Evolutionary conservation across 805 yeast species (phyloP).

Genomic region (Ogataea polymorpha): DNA sequence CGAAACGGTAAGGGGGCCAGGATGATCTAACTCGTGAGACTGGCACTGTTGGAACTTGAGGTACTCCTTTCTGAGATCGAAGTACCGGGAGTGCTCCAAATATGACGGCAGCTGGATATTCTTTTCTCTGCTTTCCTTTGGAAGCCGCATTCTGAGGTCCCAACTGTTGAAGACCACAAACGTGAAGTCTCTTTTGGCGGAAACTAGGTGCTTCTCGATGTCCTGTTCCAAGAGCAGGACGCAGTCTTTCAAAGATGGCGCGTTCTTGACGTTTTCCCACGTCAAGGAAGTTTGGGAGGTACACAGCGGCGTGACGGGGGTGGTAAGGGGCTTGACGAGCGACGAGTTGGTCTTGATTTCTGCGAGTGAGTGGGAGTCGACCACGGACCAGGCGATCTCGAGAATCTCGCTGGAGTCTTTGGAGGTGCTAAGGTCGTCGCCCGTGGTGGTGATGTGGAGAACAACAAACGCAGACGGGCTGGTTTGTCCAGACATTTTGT

Average conservation of each 20-base stretch:
- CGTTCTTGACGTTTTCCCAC: slow-evolving; percentile 59
- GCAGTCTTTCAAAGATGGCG: slow-evolving; percentile 63
- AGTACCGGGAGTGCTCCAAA: slow-evolving; percentile 70
- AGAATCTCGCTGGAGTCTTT: slow-evolving; percentile 68
- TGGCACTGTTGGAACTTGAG: slow-evolving; percentile 62
- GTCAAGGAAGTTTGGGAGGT: slow-evolving; percentile 50
- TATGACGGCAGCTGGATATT: slow-evolving; percentile 68
- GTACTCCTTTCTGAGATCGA: slow-evolving; percentile 74
- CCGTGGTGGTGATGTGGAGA: slow-evolving; percentile 59
- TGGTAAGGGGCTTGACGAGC: slow-evolving; percentile 57
- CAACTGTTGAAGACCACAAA: slow-evolving; percentile 65
- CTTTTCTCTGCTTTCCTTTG: slow-evolving; percentile 79
- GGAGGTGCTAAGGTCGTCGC: slow-evolving; percentile 60
- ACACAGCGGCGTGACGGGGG: slow-evolving; percentile 62
- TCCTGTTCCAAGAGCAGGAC: slow-evolving; percentile 49
- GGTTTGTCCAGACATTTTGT: slow-evolving; percentile 5
- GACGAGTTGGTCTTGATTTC: slow-evolving; percentile 42
- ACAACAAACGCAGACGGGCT: slow-evolving; percentile 44
- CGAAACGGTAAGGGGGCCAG: slow-evolving; percentile 20
- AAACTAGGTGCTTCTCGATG: slow-evolving; percentile 42
- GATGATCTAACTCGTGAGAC: slow-evolving; percentile 45
- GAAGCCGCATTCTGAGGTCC: slow-evolving; percentile 73
- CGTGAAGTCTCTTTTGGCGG: slow-evolving; percentile 49
- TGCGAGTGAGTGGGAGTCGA: slow-evolving; percentile 51
- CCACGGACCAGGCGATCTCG: slow-evolving; percentile 63